Evolutionary conservation across 495 filamentous ascomycete genomes (phyloP).

Genomic region (Aspergillus indologenus): DNA sequence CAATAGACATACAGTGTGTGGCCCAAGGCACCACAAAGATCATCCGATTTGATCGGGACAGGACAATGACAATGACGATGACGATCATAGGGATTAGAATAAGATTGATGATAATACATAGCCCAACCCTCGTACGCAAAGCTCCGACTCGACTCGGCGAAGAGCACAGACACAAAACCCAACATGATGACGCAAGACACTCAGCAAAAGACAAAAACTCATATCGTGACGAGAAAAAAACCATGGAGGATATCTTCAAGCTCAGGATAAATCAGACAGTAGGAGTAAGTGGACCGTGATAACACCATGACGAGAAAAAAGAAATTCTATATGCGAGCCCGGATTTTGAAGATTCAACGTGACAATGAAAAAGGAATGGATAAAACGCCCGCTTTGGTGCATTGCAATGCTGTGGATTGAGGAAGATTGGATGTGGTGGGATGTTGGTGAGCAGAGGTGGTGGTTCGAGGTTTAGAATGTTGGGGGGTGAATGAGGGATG

Average conservation of each 20-base stretch:
- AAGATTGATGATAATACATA: no score
- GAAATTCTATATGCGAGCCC: neutral
- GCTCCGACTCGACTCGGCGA: no score
- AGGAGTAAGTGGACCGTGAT: slow-evolving; percentile 8
- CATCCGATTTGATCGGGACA: no score
- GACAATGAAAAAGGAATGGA: slow-evolving; percentile 4
- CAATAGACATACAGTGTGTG: no score
- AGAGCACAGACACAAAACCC: no score
- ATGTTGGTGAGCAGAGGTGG: no score
- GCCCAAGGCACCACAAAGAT: no score
- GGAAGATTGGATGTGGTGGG: no score
- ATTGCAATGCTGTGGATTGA: neutral
- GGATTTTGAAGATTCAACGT: neutral
- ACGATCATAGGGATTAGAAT: no score
- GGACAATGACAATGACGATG: no score
- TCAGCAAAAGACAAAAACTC: slow-evolving; percentile 14
- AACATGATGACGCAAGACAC: no score
- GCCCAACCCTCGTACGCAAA: no score
- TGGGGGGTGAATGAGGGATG: slow-evolving; percentile 8
- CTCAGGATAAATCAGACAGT: slow-evolving; percentile 19
- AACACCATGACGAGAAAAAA: slow-evolving; percentile 3
- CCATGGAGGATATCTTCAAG: slow-evolving; percentile 35
- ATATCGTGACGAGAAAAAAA: slow-evolving; percentile 22
- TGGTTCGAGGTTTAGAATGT: neutral
- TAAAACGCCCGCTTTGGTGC: neutral